Evolutionary conservation across 495 filamentous ascomycete species (phyloP).

Genomic region (Hypoxylon perforatum): DNA sequence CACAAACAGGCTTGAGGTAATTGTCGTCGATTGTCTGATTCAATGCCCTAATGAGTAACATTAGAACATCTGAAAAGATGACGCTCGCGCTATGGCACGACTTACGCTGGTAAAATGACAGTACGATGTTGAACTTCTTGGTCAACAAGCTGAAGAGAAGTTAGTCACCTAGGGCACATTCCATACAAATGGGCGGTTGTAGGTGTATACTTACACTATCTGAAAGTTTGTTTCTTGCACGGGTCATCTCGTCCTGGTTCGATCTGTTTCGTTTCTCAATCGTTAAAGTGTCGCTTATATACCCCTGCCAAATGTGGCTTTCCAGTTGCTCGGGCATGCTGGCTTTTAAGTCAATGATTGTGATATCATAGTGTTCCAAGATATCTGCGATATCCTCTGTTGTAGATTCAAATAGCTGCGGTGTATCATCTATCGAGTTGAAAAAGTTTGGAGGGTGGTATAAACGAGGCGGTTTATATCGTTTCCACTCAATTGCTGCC

Average conservation of each 20-base stretch:
- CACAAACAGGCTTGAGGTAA: not conserved
- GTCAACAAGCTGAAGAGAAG: slow-evolving; percentile 12
- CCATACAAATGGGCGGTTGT: not conserved
- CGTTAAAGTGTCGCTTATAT: too few relatives aligned
- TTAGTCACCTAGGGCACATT: not conserved
- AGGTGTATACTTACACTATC: slow-evolving; percentile 18
- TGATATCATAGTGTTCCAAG: not conserved
- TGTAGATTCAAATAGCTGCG: not conserved
- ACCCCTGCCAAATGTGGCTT: slow-evolving; percentile 6
- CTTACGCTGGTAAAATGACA: slow-evolving; percentile 9
- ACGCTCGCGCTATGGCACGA: too few relatives aligned
- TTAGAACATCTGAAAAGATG: not conserved
- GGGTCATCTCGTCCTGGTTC: not conserved
- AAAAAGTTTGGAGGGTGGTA: slow-evolving; percentile 24
- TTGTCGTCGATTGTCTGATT: not conserved
- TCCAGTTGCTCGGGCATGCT: slow-evolving; percentile 1
- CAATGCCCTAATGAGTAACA: not conserved
- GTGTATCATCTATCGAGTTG: slow-evolving; percentile 23
- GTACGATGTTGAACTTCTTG: slow-evolving; percentile 16
- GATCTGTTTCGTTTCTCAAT: too few relatives aligned
- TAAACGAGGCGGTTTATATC: slow-evolving; percentile 10
- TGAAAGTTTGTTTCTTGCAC: not conserved
- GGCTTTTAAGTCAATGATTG: slow-evolving; percentile 14
- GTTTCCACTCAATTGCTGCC: slow-evolving; percentile 11
- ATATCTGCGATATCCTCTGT: not conserved